Evolutionary conservation across 1,284 basidiomycete genomes (phyloP).

Genomic region (Coniferiporia sulphurascens): DNA sequence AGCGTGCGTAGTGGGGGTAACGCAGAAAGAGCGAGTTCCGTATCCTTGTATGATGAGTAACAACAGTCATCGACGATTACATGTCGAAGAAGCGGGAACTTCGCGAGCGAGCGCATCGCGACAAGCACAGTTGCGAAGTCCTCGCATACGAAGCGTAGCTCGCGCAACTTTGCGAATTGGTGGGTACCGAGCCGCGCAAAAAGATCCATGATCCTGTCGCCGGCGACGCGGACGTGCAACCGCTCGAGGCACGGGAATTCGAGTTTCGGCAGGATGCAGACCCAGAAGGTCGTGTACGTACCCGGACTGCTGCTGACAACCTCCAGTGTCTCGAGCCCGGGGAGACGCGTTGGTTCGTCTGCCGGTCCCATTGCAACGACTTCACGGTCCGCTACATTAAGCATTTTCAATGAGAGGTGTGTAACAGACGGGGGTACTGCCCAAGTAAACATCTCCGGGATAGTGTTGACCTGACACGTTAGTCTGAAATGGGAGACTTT

Average conservation of each 20-base stretch:
- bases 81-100: slow-evolving; percentile 6
- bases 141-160: slow-evolving; percentile 10
- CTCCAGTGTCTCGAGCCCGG: slow-evolving; percentile 6
- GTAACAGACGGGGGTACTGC: not conserved
- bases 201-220: slow-evolving; percentile 7
- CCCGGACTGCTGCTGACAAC: slow-evolving; percentile 3
- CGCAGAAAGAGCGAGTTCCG: not conserved
- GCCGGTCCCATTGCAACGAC: slow-evolving; percentile 2
- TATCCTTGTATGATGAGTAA: slow-evolving; percentile 6
- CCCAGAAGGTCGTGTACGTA: slow-evolving; percentile 12
- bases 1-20: slow-evolving; percentile 4
- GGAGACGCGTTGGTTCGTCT: slow-evolving; percentile 1
- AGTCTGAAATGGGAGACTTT: slow-evolving; percentile 4
- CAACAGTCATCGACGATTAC: slow-evolving; percentile 10
- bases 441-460: slow-evolving; percentile 4
- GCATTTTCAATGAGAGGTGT: not conserved
- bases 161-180: slow-evolving; percentile 1
- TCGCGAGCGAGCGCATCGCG: not conserved
- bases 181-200: slow-evolving; percentile 3
- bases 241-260: not conserved
- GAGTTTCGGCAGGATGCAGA: slow-evolving; percentile 2
- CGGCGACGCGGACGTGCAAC: slow-evolving; percentile 4
- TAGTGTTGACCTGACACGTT: slow-evolving; percentile 10
- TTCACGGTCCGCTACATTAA: slow-evolving; percentile 9
- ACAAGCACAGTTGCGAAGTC: slow-evolving; percentile 1